phyloP scores from a whole-genome alignment of 1,284 basidiomycete species.

The Termitomyces sp. region DNA sequence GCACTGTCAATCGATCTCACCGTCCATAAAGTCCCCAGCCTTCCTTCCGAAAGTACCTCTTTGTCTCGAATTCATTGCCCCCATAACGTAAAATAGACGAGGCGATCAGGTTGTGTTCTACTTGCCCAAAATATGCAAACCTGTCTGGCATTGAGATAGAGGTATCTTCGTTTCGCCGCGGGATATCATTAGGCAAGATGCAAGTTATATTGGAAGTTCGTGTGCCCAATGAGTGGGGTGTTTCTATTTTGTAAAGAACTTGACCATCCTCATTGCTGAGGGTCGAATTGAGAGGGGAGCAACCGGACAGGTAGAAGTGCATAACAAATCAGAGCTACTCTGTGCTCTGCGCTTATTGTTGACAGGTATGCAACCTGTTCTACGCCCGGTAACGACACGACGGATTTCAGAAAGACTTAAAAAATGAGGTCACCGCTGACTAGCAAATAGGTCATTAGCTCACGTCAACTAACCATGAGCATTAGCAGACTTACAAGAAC shows the following conservation, averaged over 20 bases:
- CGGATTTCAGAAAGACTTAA: too few species aligned
- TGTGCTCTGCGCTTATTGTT: not conserved
- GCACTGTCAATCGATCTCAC: conserved; percentile 13
- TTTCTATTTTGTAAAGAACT: conserved; percentile 24
- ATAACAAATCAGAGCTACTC: conserved; percentile 11
- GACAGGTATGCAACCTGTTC: too few species aligned
- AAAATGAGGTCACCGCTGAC: too few species aligned
- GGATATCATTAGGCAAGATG: conserved; percentile 13
- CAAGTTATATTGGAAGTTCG: conserved; percentile 16
- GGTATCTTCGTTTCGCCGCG: not conserved
- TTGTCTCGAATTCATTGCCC: conserved; percentile 20
- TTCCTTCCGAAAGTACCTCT: conserved; percentile 24
- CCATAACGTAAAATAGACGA: conserved; percentile 24
- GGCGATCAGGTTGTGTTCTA: conserved; percentile 24
- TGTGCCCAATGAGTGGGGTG: conserved; percentile 12
- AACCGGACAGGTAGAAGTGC: conserved; percentile 21
- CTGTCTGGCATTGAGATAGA: conserved; percentile 13
- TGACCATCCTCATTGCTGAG: conserved; percentile 25
- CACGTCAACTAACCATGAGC: too few species aligned
- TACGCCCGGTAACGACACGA: too few species aligned
- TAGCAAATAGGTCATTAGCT: too few species aligned
- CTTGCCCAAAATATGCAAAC: conserved; percentile 24
- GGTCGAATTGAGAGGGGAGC: conserved; percentile 18
- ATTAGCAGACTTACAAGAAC: too few species aligned
- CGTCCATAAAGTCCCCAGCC: conserved; percentile 20